Evolutionary conservation across 2,329 filamentous ascomycete species (phyloP), one percentile per base, ranked within the genome.

Genomic region (Raffaelea albimanens): DNA sequence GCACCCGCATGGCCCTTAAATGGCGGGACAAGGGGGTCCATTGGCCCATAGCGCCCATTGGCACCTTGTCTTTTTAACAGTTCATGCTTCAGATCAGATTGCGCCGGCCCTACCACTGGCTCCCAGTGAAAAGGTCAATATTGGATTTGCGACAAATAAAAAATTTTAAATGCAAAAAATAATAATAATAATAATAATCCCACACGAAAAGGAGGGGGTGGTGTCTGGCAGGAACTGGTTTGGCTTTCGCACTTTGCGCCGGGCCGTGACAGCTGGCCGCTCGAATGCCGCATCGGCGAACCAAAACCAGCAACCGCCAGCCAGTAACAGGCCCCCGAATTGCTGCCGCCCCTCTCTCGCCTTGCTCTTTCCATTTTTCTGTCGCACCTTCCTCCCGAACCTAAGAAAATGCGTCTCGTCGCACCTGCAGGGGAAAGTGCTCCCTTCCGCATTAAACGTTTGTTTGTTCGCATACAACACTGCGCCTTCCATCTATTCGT

Each of bases 241-340:
- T 40, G 22, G 13, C 22, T 22, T 22, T 21, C 9, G 22, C 21
- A 42, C 25, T 41, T 47, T 50, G 47, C 50, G 50, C 48, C 47
- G 47, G 47, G 45, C 50, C 50, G 50, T 43, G 21, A 50, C 48
- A 52, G 48, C 43, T 52, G 50, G 50, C 45, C 44, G 47, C 39
- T 34, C 33, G 21, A 48, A 44, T 41, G 23, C 41, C 31, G 49
- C 39, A 40, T 40, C 46, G 43, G 40, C 50, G 39, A 44, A 43
- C 23, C 25, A 38, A 33, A n/a, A 14, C 23, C 20, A 19, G 33
- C 19, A 20, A 34, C 34, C 44, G 44, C 44, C 44, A 45, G 16
- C 22, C 19, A 40, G 19, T 22, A 21, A 20, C 31, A 23, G 22
- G 19, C 7, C 25, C 7, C 25, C 7, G 25, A 29, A 29, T 29